phyloP scores from a whole-genome alignment of 1,284 basidiomycete genomes.

The Malassezia pachydermatis region DNA sequence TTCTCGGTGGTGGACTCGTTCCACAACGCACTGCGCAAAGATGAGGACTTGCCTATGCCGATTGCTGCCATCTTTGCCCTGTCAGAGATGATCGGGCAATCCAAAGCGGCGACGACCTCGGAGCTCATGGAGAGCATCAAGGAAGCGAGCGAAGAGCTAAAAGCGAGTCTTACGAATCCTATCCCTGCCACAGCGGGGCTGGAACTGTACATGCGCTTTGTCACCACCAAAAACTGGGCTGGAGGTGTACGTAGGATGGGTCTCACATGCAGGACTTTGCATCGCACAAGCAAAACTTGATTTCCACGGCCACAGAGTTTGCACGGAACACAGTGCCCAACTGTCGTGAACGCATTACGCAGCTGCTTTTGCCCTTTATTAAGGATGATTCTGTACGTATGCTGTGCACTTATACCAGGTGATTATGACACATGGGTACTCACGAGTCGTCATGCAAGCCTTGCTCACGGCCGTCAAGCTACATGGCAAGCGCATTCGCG shows the following conservation, averaged over 20 bases:
- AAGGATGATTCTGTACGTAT: conserved; percentile 70
- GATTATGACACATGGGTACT: conserved; percentile 89
- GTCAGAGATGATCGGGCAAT: conserved; percentile 64
- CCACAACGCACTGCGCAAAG: conserved; percentile 27
- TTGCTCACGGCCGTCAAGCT: conserved; percentile 67
- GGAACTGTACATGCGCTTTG: conserved; percentile 77
- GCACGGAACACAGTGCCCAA: conserved; percentile 51
- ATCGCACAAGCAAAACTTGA: conserved; percentile 68
- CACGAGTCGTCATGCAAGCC: conserved; percentile 87
- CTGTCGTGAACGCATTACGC: conserved; percentile 80
- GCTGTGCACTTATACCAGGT: conserved; percentile 11
- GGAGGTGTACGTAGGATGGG: conserved; percentile 57
- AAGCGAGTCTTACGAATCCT: conserved; percentile 61
- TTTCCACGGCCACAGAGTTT: conserved; percentile 66
- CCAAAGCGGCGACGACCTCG: conserved; percentile 77
- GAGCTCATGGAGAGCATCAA: conserved; percentile 75
- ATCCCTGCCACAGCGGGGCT: conserved; percentile 80
- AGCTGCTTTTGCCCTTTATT: conserved; percentile 80
- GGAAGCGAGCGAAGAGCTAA: conserved; percentile 61
- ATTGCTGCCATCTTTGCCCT: conserved; percentile 74
- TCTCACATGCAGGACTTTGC: conserved; percentile 56
- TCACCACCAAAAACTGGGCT: conserved; percentile 72
- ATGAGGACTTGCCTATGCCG: conserved; percentile 64
- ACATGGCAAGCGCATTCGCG: conserved; percentile 74
- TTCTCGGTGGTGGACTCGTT: conserved; percentile 38